A percentile compares a stretch with the other conserved stretches of the same genome.
Conservation (phyloP, 2,329 filamentous ascomycete genomes). For the Exophiala viscosa region DNA sequence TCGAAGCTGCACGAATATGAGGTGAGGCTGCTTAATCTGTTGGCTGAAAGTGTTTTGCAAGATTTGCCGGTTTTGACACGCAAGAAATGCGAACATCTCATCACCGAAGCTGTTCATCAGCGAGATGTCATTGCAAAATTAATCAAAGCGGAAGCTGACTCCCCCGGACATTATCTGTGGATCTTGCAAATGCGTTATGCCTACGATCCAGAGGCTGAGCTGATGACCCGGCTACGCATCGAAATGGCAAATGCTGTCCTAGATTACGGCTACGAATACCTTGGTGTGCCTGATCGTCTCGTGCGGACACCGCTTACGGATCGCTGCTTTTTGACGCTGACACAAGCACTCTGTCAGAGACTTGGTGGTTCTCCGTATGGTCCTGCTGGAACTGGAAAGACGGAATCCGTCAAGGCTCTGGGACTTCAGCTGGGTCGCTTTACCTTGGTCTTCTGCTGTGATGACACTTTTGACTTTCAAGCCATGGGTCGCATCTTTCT, state of each 20-base stretch:
- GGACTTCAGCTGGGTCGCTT: constrained; percentile 95
- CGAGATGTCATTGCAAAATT: constrained; percentile 89
- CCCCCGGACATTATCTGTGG: constrained; percentile 83
- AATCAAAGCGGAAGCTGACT: constrained; percentile 67
- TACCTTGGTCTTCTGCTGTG: constrained; percentile 98
- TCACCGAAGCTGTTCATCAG: constrained; percentile 98
- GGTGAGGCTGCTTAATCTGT: constrained; percentile 75
- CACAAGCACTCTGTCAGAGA: constrained; percentile 89
- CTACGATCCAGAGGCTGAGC: constrained; percentile 77
- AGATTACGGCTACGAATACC: constrained; percentile 95
- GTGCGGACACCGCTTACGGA: constrained; percentile 96
- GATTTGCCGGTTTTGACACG: constrained; percentile 82
- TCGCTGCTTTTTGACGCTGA: constrained; percentile 95
- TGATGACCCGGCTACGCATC: constrained; percentile 76
- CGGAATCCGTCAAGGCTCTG: constrained; percentile 96
- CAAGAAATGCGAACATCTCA: constrained; percentile 97
- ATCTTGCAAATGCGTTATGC: constrained; percentile 95
- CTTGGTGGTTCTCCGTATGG: constrained; percentile 96
- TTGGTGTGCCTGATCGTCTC: constrained; percentile 92
- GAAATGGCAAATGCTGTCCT: constrained; percentile 96
- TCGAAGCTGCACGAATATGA: constrained; percentile 73
- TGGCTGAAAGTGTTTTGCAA: constrained; percentile 84
- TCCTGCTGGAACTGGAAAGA: constrained; percentile 96
- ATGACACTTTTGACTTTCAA: constrained; percentile 99
- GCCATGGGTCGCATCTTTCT: constrained; percentile 99